Evolutionary conservation across 176 grass and related monocot genomes (phyloP), one percentile per base, ranked within the genome.

Genomic region (Chrysopogon serrulatus): DNA sequence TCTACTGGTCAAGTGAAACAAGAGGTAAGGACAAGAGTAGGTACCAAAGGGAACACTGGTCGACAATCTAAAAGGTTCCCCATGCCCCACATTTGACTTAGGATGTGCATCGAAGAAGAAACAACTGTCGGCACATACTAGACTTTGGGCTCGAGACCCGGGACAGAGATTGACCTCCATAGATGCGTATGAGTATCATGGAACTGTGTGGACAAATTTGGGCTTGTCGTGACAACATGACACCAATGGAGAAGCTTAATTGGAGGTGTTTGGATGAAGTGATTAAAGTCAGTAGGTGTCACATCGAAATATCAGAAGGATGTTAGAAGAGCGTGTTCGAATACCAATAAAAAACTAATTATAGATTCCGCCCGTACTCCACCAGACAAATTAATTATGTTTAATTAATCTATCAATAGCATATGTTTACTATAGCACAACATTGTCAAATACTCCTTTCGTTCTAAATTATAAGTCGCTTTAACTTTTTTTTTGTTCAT

Each of bases 1-100:
- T 51, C 48, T 26, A 7, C 45, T 9, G 18, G 45, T 57, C 19
- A 35, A 44, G 1, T 39, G 7, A 54, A 79, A 79, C 57, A 72
- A 88, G 66, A 65, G 44, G 43, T 42, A 35, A 72, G 67, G 66
- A 88, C 80, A 79, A 56, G 86, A 42, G 56, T 33, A 0, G 80
- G 80, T 77, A 59, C 48, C 17, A 19, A 53, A 71, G 27, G 18
- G 73, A 23, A 28, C 36, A 1, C 32, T 7, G n/a, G 41, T 77
- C 26, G 41, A 41, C 51, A 53, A 40, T 56, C 62, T 16, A 42
- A 31, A 48, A 14, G 24, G 27, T 18, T 45, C 11, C 57, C 16
- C 10, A 33, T 45, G 44, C 64, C 56, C 14, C 53, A 71, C 49
- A 32, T 82, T 82, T 54, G 79, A 87, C 76, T 48, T 78, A 15